Conservation (phyloP, 257 asterid genomes). For the Ilex aquifolium region DNA sequence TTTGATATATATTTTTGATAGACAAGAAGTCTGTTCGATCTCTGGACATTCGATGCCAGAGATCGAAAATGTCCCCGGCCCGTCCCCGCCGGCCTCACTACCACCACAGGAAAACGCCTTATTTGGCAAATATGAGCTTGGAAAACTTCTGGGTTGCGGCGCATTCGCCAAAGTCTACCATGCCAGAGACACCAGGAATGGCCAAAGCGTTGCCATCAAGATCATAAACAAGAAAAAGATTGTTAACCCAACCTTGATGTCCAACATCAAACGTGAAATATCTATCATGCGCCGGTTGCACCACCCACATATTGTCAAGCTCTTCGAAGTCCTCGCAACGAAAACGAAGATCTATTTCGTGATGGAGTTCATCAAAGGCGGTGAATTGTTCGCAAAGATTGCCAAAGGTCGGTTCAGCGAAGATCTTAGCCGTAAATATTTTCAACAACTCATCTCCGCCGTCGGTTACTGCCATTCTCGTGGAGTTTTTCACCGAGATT, state of each 20-base stretch:
- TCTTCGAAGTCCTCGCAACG: constrained; percentile 75
- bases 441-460: constrained; percentile 84
- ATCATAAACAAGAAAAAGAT: constrained; percentile 58
- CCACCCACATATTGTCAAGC: constrained; percentile 58
- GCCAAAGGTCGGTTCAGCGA: constrained; percentile 67
- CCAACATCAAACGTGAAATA: constrained; percentile 66
- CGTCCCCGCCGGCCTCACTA: constrained; percentile 4
- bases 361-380: constrained; percentile 79
- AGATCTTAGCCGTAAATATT: constrained; percentile 53
- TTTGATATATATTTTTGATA: background rate
- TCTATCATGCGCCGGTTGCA: constrained; percentile 58
- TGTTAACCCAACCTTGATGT: constrained; percentile 21
- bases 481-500: constrained; percentile 81
- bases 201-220: constrained; percentile 75
- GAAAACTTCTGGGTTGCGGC: constrained; percentile 87
- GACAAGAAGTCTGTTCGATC: background rate
- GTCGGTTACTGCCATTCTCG: constrained; percentile 63
- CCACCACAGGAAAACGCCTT: constrained; percentile 34
- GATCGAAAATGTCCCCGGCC: constrained; percentile 3
- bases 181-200: constrained; percentile 56
- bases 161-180: constrained; percentile 92
- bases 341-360: constrained; percentile 61
- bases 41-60: background rate
- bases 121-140: constrained; percentile 77
- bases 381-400: constrained; percentile 65